Evolutionary conservation across 148 eudicot species (phyloP), one percentile per base, ranked within the genome.

Genomic region (Camellia granthamiana): DNA sequence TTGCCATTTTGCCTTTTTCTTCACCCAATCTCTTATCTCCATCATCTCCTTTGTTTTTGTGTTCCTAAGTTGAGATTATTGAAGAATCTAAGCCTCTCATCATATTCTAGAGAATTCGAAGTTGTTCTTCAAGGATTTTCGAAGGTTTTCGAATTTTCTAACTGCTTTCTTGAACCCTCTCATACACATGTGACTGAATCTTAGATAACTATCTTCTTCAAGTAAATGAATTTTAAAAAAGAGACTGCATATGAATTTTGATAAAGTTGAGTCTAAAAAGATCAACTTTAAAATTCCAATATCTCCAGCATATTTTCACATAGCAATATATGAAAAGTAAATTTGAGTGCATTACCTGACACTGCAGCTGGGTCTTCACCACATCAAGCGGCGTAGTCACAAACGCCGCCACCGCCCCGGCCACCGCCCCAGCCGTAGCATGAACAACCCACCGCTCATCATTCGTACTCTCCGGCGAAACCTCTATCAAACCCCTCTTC

Each of bases 401-500:
- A 0, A 77, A 82, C 1, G 97, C 94, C 1, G 97, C 99, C 86
- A 90, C 97, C 0, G 97, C 97, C 21, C 98, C 99, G 0, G 97
- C 99, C 86, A 90, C 97, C 0, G 97, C 97, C 21, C 98, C 99
- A 0, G 98, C 99, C 0, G 99, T 92, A n/a, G n/a, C n/a, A n/a
- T 95, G 99, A 82, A 92, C 92, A 52, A 93, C 76, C 82, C 87
- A 61, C 76, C 91, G 69, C 85, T 92, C 99, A 43, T 96, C 99
- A 51, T 83, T 88, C 0, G 55, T 91, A 42, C 80, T 79, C 23
- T 91, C 91, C 3, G 90, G 88, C 14, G 92, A 90, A 38, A 91
- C 46, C 88, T 85, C 97, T 62, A 46, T 68, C 85, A 96, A 83
- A 21, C 88, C 98, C 81, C 83, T 91, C 79, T 96, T 96, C 7